phyloP scores from a whole-genome alignment of 345 rosid species.

The Salix koriyanagi region DNA sequence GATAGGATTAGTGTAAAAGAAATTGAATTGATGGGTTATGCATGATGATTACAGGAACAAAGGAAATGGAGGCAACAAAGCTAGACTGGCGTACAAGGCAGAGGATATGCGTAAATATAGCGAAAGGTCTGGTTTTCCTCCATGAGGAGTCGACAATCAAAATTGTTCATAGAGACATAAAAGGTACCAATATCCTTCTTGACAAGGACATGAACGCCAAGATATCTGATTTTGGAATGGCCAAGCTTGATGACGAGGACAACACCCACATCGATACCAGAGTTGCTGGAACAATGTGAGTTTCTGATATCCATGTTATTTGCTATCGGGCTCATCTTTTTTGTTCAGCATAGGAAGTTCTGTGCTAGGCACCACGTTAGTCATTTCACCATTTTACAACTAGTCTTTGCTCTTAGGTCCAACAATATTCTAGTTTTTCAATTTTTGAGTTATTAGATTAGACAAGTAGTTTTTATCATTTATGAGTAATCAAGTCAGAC shows the following conservation, averaged over 20 bases:
- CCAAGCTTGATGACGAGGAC: constrained; percentile 29
- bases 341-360: too few relatives aligned
- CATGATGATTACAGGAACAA: constrained; percentile 1
- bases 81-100: constrained; percentile 9
- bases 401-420: too few relatives aligned
- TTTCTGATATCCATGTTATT: too few relatives aligned
- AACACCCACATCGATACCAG: constrained; percentile 30
- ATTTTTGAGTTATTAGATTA: too few relatives aligned
- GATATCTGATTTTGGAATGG: constrained; percentile 35
- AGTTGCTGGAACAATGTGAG: constrained; percentile 28
- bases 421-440: too few relatives aligned
- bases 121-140: constrained; percentile 32
- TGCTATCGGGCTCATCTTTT: too few relatives aligned
- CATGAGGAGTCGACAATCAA: constrained; percentile 29
- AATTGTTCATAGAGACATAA: constrained; percentile 35
- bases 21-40: background rate
- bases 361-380: too few relatives aligned
- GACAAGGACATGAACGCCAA: constrained; percentile 28
- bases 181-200: constrained; percentile 26
- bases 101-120: constrained; percentile 27
- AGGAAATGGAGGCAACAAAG: background rate
- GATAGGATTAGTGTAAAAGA: background rate
- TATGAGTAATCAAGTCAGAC: too few relatives aligned
- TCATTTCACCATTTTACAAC: too few relatives aligned
- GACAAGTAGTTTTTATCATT: too few relatives aligned